Evolutionary conservation across 1,284 basidiomycete species (phyloP).

Genomic region (Sanguinoderma infundibulare): DNA sequence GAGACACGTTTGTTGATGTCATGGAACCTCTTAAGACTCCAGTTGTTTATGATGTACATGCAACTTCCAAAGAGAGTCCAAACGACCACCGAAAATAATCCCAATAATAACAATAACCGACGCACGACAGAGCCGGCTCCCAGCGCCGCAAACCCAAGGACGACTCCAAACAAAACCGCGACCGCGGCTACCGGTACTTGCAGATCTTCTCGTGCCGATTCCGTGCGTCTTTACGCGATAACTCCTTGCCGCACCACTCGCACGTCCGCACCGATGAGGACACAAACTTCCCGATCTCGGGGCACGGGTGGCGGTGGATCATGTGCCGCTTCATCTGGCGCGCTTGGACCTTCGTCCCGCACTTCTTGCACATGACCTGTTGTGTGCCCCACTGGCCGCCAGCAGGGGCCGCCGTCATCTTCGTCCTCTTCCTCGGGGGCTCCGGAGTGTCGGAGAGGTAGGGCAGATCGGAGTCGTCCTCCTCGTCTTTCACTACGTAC

Average conservation of each 20-base stretch:
- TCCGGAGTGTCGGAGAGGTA: not conserved
- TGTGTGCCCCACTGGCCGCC: not conserved
- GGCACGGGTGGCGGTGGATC: not conserved
- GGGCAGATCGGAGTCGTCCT: no score
- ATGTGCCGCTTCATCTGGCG: not conserved
- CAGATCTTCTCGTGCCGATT: not conserved
- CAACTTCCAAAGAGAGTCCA: no score
- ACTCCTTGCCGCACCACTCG: not conserved
- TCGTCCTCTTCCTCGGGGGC: not conserved
- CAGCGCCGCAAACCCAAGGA: no score
- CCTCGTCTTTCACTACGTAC: no score
- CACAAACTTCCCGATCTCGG: not conserved
- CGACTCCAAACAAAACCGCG: not conserved
- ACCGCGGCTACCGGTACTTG: not conserved
- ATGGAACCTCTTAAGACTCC: no score
- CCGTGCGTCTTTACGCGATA: not conserved
- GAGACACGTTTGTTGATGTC: no score
- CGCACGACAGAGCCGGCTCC: no score
- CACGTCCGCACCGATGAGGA: not conserved
- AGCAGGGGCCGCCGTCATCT: not conserved
- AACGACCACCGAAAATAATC: no score
- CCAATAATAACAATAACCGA: no score
- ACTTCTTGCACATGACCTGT: not conserved
- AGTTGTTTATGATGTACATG: no score
- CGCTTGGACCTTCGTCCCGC: not conserved